Conservation (phyloP, 768 basidiomycete species). For the Pleurotus pulmonarius region DNA sequence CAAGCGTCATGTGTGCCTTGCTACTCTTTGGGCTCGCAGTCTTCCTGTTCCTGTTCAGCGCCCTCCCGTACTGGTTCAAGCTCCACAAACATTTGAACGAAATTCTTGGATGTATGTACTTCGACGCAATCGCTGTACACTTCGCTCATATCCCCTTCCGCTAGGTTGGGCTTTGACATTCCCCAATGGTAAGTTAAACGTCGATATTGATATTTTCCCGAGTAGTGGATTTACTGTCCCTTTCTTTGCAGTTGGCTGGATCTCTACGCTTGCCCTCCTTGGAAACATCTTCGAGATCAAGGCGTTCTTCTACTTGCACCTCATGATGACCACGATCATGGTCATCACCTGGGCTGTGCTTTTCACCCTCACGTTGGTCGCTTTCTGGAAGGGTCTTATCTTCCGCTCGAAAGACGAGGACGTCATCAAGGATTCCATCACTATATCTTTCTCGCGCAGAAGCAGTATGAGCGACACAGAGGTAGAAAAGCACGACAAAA, state of each 20-base stretch:
- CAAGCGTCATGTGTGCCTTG: constrained; percentile 32
- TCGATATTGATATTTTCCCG: neutral
- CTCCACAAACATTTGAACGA: constrained; percentile 40
- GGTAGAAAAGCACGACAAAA: neutral
- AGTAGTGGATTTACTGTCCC: neutral
- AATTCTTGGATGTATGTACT: constrained; percentile 39
- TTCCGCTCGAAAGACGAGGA: constrained; percentile 38
- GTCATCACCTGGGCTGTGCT: constrained; percentile 36
- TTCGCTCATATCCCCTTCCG: too few species aligned
- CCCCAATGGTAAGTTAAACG: constrained; percentile 31
- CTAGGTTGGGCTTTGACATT: constrained; percentile 44
- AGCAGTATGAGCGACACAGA: neutral
- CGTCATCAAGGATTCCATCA: constrained; percentile 32
- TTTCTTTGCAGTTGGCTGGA: constrained; percentile 36
- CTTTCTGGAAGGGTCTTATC: constrained; percentile 39
- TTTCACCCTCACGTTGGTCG: constrained; percentile 34
- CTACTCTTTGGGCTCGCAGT: constrained; percentile 43
- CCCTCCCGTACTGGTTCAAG: constrained; percentile 47
- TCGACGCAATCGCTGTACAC: neutral
- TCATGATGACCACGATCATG: constrained; percentile 37
- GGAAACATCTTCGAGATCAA: constrained; percentile 37
- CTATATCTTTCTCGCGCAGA: neutral
- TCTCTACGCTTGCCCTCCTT: constrained; percentile 34
- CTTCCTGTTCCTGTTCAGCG: constrained; percentile 42
- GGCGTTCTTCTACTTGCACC: constrained; percentile 35